Base-by-base conservation (phyloP, 2,329 filamentous ascomycete genomes). In the Nannizziopsis arthrosporioides region DNA sequence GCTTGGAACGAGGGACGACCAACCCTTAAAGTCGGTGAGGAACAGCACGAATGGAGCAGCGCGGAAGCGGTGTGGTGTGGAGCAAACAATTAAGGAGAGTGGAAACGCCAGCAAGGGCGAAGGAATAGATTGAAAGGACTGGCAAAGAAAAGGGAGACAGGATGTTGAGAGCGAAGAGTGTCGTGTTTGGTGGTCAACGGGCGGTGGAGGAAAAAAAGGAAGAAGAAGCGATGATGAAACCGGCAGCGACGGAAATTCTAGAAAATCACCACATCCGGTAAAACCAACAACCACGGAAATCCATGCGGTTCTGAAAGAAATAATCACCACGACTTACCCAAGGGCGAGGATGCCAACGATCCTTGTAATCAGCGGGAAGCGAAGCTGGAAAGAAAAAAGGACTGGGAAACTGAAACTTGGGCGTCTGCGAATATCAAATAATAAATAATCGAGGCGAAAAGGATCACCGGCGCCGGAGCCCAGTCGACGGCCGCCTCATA, bases 201-300 rank as follows among this genome's bases (percentile, higher is more conserved):
- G 34, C 18, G 17, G 3, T 17, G 35, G 35, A 42, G 10, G 32
- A 41, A 47, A 42, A 36, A 42, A 42, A 42, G 27, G 36, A 18
- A 18, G 31, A 48, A 15, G 37, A 42, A 35, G 37, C 31, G 44
- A 47, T 46, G 43, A 39, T 47, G 44, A 47, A 42, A 42, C 44
- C 30, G 11, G 44, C 44, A 42, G 12, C 15, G 31, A 27, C 7
- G 42, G 44, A 48, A 48, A 35, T 48, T 48, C 45, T 48, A 48
- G 45, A 48, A 48, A 14, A 48, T 35, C 45, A 34, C 45, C 45
- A 42, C 14, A 36, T 48, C 42, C 14, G 45, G 45, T 17, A 48
- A 42, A 42, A 42, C 38, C 39, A 48, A 48, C 45, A 37, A 37
- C 35, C 3, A 37, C 35, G 35, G 12, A n/a, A 17, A n/a, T 37